Evolutionary conservation across 148 eudicot genomes (phyloP).

Genomic region (Amaranthus palmeri): DNA sequence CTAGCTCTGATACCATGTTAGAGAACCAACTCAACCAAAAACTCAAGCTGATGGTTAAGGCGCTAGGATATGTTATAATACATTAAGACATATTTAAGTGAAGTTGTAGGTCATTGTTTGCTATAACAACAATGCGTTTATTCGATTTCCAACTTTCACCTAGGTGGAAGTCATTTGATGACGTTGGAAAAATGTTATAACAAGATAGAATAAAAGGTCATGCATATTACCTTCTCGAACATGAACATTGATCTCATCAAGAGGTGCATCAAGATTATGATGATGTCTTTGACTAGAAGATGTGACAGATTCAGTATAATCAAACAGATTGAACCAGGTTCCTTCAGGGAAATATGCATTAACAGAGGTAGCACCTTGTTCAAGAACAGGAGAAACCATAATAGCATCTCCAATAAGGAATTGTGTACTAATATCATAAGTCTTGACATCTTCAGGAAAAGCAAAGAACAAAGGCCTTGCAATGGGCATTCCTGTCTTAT

Average conservation of each 20-base stretch:
- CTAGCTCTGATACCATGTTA: too few relatives aligned
- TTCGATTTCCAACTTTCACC: too few relatives aligned
- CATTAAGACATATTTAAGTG: too few relatives aligned
- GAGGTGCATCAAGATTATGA: constrained; percentile 53
- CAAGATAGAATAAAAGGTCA: too few relatives aligned
- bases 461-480: constrained; percentile 83
- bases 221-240: constrained; percentile 51
- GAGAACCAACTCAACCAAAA: too few relatives aligned
- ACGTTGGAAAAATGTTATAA: too few relatives aligned
- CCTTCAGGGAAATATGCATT: constrained; percentile 70
- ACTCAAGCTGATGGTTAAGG: too few relatives aligned
- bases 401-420: constrained; percentile 70
- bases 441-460: constrained; percentile 49
- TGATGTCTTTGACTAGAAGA: constrained; percentile 26
- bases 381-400: constrained; percentile 72
- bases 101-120: too few relatives aligned
- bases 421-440: constrained; percentile 58
- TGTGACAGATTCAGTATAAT: constrained; percentile 45
- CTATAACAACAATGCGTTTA: too few relatives aligned
- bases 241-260: constrained; percentile 62
- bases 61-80: too few relatives aligned
- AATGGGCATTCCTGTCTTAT: constrained; percentile 52
- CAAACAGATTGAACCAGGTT: constrained; percentile 72
- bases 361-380: constrained; percentile 38
- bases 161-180: too few relatives aligned